A percentile compares a stretch with the other conserved stretches of the same genome.
Evolutionary conservation across 1,284 basidiomycete species (phyloP).

Genomic region (Hemileia vastatrix): DNA sequence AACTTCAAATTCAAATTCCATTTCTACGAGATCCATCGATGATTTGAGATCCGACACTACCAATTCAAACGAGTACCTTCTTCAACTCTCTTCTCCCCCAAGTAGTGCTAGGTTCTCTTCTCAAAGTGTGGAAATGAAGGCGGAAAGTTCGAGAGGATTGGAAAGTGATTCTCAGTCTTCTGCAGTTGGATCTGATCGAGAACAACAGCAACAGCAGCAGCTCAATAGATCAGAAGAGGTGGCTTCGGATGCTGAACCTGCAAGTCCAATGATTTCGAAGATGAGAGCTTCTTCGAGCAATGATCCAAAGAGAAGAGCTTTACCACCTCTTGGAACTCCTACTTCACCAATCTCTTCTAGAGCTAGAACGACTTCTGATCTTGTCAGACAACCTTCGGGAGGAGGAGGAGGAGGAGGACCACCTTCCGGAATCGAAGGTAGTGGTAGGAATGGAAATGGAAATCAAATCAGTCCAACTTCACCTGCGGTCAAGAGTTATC

Average conservation of each 20-base stretch:
- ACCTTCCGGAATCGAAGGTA: neutral
- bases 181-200: neutral
- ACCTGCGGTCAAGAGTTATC: slow-evolving; percentile 25
- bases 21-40: no score
- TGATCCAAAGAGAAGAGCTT: neutral
- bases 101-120: neutral
- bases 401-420: neutral
- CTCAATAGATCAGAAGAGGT: no score
- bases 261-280: neutral
- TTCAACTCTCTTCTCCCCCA: no score
- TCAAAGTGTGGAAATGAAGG: neutral
- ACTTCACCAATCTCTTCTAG: neutral
- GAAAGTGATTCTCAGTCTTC: neutral
- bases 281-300: neutral
- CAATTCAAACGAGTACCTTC: no score
- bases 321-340: neutral
- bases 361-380: neutral
- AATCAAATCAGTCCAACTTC: neutral
- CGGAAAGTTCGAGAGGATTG: no score
- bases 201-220: no score
- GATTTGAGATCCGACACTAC: no score
- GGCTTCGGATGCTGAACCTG: no score
- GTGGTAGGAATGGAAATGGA: neutral
- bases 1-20: no score
- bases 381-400: neutral